A percentile compares a stretch with the other conserved stretches of the same genome.
These are phyloP conservation scores for Quercus tomentella DNA, from an alignment of 331 rosid genomes.

Conservation along the genomic window DNA sequence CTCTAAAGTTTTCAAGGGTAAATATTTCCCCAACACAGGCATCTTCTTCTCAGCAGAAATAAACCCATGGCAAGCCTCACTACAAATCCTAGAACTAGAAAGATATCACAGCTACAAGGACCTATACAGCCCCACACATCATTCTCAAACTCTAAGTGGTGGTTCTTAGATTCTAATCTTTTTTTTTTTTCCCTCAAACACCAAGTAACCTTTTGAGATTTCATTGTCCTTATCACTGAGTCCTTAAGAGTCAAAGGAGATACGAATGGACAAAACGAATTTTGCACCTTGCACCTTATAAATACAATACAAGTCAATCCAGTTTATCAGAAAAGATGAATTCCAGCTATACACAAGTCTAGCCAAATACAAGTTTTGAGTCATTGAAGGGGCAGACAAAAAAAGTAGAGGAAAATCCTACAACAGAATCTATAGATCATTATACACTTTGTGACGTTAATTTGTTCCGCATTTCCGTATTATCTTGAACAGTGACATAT, in stretches of 20 bases:
- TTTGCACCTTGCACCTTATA: not conserved
- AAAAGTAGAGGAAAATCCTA: not conserved
- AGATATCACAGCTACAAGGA: no score
- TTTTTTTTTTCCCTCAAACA: no score
- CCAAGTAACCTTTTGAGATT: no score
- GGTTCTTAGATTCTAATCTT: no score
- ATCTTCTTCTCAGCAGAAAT: no score
- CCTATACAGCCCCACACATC: no score
- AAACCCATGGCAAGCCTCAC: no score
- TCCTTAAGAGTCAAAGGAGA: not conserved
- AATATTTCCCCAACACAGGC: no score
- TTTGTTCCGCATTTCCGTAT: constrained; percentile 16
- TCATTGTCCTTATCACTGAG: not conserved
- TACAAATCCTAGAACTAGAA: no score
- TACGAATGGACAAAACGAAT: not conserved
- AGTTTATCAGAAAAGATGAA: not conserved
- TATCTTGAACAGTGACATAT: constrained; percentile 33
- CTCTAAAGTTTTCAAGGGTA: no score
- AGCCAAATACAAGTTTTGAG: not conserved
- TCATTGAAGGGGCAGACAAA: not conserved
- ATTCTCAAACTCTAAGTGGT: no score
- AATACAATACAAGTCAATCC: not conserved
- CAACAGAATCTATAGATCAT: constrained; percentile 19
- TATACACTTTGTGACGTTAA: constrained; percentile 6
- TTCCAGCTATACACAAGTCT: not conserved